Percentiles rank a stretch among this genome's conserved stretches.
phyloP scores from a whole-genome alignment of 441 rosid genomes.

The Adansonia gregorii region DNA sequence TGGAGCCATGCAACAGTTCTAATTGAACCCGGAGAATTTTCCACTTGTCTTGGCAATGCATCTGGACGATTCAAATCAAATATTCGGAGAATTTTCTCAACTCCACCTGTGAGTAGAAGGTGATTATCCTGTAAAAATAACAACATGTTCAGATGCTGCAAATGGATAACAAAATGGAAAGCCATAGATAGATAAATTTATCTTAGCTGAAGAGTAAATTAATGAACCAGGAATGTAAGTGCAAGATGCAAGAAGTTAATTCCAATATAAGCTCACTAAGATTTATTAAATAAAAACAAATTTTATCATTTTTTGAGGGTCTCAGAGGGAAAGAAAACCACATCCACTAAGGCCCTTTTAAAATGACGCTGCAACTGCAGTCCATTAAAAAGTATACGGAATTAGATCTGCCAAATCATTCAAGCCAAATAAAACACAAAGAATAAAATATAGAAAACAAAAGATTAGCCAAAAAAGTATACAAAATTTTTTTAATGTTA shows the following conservation, averaged over 20 bases:
- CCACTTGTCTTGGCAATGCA: slow-evolving; percentile 82
- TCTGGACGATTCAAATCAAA: slow-evolving; percentile 84
- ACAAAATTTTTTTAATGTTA: background rate
- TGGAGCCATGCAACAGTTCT: slow-evolving; percentile 95
- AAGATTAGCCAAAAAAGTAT: background rate
- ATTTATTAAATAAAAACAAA: slow-evolving; percentile 16
- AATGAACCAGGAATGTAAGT: slow-evolving; percentile 3
- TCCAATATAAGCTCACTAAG: background rate
- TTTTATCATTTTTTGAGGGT: background rate
- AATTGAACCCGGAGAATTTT: slow-evolving; percentile 78
- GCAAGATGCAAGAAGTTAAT: background rate
- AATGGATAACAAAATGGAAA: background rate
- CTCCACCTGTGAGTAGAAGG: slow-evolving; percentile 83
- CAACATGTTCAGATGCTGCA: slow-evolving; percentile 9
- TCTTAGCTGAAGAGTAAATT: background rate
- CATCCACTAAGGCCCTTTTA: background rate
- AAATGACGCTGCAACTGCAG: slow-evolving; percentile 1
- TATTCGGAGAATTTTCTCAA: slow-evolving; percentile 87
- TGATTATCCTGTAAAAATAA: slow-evolving; percentile 66
- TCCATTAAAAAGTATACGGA: background rate
- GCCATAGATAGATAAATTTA: slow-evolving; percentile 9
- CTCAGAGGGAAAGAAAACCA: background rate
- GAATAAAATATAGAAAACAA: background rate
- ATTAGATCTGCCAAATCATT: slow-evolving; percentile 6
- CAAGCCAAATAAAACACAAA: background rate